phyloP scores from a whole-genome alignment of 805 yeast species.

The Pichia deserticola region DNA sequence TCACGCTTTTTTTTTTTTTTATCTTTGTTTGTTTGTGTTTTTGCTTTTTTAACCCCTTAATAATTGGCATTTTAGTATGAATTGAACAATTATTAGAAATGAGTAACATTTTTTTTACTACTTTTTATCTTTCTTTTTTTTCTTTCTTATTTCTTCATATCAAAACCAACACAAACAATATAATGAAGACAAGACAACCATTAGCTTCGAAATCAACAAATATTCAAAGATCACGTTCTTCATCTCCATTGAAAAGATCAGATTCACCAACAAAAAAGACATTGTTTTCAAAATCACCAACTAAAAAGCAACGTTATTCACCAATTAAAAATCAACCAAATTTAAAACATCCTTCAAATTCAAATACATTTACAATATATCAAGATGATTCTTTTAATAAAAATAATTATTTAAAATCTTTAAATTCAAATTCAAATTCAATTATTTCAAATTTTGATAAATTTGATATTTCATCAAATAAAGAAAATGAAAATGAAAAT shows the following conservation, averaged over 20 bases:
- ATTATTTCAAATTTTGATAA: not conserved
- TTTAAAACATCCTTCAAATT: not conserved
- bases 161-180: not conserved
- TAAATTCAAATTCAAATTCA: not conserved
- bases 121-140: not conserved
- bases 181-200: not conserved
- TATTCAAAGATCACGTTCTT: not conserved
- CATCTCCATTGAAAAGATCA: conserved; percentile 3
- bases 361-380: conserved; percentile 3
- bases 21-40: not conserved
- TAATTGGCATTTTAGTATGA: too few relatives aligned
- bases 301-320: conserved; percentile 1
- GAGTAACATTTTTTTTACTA: too few relatives aligned
- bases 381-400: conserved; percentile 1
- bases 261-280: conserved; percentile 8
- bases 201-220: conserved; percentile 4
- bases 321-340: conserved; percentile 5
- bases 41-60: not conserved
- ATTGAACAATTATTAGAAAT: too few relatives aligned
- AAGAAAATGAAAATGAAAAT: conserved; percentile 2
- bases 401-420: not conserved
- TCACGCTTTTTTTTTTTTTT: not conserved
- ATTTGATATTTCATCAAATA: not conserved
- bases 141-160: not conserved
- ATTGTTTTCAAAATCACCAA: conserved; percentile 2